Evolutionary conservation across 257 asterid genomes (phyloP), one percentile per base, ranked within the genome.

Genomic region (Solanum boliviense): DNA sequence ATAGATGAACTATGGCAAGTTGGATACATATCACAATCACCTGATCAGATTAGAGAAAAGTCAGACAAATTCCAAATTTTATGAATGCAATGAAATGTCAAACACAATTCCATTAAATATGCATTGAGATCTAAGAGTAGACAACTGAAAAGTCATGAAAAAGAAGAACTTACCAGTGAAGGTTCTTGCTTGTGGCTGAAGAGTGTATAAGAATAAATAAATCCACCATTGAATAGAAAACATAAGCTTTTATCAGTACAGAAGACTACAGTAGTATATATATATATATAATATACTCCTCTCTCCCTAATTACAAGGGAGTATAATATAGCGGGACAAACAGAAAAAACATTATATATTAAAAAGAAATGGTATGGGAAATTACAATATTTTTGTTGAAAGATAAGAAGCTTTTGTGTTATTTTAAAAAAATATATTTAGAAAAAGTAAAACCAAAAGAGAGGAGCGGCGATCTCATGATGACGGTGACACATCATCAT

Each of bases 11-110:
- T 78, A 86, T 74, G 87, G 88, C 92, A 48, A 67, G 87, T 85
- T 87, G 84, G 93, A 88, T 36, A 89, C 92, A 94, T 89, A 88
- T 87, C 91, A 89, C 94, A 95, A 91, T 94, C 94, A 93, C 84
- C 84, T 78, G 84, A 78, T 78, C 62, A 78, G 36, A 39, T 41
- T 78, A n/a, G 60, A 25, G 60, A 78, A 25, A 12, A 15, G 62
- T 41, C 36, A 39, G 62, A 39, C 7, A 76, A 76, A 13, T 39
- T 76, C 20, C 84, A 38, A 39, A 38, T 13, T 38, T 39, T 39
- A 13, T 13, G 35, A 38, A 13, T 39, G 13, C 34, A 39, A 76
- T 13, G 4, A 76, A 76, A 38, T 23, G 29, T 12, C 16, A 75
- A 75, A 75, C 32, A 75, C 25, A 23, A 76, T 76, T 38, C 60